Conservation (phyloP, 306 rosid species). For the Fragaria iinumae region DNA sequence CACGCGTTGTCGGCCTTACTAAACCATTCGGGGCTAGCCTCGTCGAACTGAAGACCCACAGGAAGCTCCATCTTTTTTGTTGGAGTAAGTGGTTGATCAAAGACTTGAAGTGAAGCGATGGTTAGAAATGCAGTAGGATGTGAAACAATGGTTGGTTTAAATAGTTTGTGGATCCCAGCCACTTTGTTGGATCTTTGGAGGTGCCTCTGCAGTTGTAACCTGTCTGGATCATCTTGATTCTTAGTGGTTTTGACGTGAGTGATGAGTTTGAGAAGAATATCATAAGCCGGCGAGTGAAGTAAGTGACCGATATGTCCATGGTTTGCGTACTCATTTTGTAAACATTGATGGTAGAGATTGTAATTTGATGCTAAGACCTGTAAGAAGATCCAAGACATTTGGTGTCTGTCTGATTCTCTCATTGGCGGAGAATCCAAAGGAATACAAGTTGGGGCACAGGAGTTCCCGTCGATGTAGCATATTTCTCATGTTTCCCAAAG, state of each 20-base stretch:
- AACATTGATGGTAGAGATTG: neutral
- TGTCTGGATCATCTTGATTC: slow-evolving; percentile 1
- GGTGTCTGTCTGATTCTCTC: neutral
- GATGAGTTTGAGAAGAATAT: neutral
- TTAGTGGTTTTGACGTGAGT: neutral
- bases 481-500: neutral
- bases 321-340: neutral
- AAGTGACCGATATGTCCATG: neutral
- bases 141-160: neutral
- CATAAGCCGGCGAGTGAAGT: neutral
- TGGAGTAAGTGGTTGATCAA: neutral
- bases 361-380: neutral
- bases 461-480: slow-evolving; percentile 14
- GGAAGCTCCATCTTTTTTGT: neutral
- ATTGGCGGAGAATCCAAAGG: slow-evolving; percentile 28
- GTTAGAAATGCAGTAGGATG: neutral
- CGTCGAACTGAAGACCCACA: neutral
- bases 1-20: neutral
- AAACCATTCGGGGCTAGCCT: neutral
- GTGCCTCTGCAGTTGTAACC: neutral
- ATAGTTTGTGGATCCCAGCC: neutral
- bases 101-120: neutral
- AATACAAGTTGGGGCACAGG: neutral
- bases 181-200: neutral
- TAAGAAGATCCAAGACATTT: neutral